Evolutionary conservation across 2,329 filamentous ascomycete species (phyloP), one percentile per base, ranked within the genome.

Genomic region (Hypoxylon sp.): DNA sequence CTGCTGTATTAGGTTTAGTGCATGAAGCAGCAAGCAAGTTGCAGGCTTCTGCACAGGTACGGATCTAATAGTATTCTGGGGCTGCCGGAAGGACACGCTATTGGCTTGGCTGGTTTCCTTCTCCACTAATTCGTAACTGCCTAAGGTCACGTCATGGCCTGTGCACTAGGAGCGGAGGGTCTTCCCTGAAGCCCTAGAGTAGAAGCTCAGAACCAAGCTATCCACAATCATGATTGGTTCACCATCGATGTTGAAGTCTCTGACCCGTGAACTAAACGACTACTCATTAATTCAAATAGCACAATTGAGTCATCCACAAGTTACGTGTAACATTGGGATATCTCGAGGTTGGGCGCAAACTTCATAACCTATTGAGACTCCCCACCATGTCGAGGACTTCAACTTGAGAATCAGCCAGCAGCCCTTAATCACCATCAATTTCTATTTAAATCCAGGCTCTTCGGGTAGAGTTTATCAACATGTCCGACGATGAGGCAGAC

Each of bases 401-500:
- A 16, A 17, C 38, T 25, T 31, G 26, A 38, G 30, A 46, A 46
- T 26, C 45, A 29, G 40, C 19, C 13, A 26, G 20, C 11, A 42
- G 19, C n/a, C n/a, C n/a, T n/a, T n/a, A n/a, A n/a, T n/a, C 21
- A 13, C 29, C 9, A 45, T 31, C 19, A 9, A 42, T 41, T 38
- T 19, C 27, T 38, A 29, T 38, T 21, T 34, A 35, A 7, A 35
- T 2, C 12, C 40, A n/a, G 26, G 12, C 13, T 42, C 35, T 6
- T 27, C 15, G 36, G 32, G 19, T 41, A 20, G 8, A 49, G 9
- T 19, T 21, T 31, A 5, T 21, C n/a, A 75, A 37, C 63, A 95
- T 95, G 89, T 95, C 90, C 35, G 91, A 97, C 76, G 90, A 96
- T 71, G 93, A 96, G 71, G 87, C 88, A 36, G 93, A 97, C 67